These are phyloP conservation scores for Lactarius sanguifluus DNA, from an alignment of 768 basidiomycete genomes.

Conservation along the genomic window DNA sequence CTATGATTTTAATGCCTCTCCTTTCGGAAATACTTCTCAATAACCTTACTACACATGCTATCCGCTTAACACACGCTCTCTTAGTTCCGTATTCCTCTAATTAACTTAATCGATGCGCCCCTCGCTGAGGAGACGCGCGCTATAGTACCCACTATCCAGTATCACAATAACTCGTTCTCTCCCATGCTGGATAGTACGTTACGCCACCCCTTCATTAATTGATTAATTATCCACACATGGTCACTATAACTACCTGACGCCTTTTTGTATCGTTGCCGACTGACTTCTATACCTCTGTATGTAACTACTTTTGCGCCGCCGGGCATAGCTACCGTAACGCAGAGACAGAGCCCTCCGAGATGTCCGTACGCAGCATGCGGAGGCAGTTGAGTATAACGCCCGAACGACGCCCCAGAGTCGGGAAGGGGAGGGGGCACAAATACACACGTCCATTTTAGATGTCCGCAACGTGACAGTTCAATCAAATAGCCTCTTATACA, in stretches of 20 bases:
- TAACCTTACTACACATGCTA: slow-evolving; percentile 6
- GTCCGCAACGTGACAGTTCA: slow-evolving; percentile 1
- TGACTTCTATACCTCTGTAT: slow-evolving; percentile 14
- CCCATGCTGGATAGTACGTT: slow-evolving; percentile 1
- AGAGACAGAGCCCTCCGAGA: background rate
- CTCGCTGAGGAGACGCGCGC: slow-evolving; percentile 8
- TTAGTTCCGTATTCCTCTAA: slow-evolving; percentile 4
- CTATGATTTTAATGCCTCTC: slow-evolving; percentile 17
- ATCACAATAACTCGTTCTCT: slow-evolving; percentile 2
- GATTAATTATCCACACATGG: slow-evolving; percentile 11
- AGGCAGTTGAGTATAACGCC: background rate
- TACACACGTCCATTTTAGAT: slow-evolving; percentile 5
- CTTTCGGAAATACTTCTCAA: slow-evolving; percentile 8
- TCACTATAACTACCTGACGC: slow-evolving; percentile 26
- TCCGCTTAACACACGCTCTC: slow-evolving; percentile 14
- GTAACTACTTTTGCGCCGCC: slow-evolving; percentile 3
- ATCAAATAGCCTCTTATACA: background rate
- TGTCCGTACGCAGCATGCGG: background rate
- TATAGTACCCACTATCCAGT: background rate
- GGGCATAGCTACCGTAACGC: slow-evolving; percentile 13
- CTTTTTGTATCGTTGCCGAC: slow-evolving; percentile 26
- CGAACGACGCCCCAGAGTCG: slow-evolving; percentile 5
- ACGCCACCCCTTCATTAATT: slow-evolving; percentile 8
- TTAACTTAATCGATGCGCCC: slow-evolving; percentile 12
- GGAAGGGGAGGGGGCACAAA: background rate